Evolutionary conservation across 441 rosid species (phyloP).

Genomic region (Populus tomentosa): DNA sequence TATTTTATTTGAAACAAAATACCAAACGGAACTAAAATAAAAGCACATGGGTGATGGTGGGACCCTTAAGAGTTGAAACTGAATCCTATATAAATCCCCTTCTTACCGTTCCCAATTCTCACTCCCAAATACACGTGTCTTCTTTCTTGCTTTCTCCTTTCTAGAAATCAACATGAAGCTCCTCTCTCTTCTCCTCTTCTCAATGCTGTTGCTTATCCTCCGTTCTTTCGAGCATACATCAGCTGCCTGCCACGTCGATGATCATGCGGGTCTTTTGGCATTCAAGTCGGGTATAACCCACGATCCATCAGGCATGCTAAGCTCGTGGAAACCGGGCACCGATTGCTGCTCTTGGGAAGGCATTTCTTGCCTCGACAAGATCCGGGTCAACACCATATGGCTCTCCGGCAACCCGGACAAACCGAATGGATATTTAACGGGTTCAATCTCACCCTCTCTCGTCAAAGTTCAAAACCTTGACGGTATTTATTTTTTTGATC

Average conservation of each 20-base stretch:
- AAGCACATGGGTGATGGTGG: too few relatives aligned
- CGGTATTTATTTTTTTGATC: slow-evolving; percentile 41
- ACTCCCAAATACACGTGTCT: too few relatives aligned
- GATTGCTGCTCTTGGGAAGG: slow-evolving; percentile 69
- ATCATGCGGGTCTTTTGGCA: slow-evolving; percentile 60
- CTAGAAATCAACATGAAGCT: not conserved
- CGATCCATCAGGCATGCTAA: slow-evolving; percentile 65
- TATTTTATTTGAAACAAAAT: too few relatives aligned
- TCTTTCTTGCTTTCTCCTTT: not conserved
- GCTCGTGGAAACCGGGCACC: slow-evolving; percentile 68
- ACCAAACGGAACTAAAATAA: too few relatives aligned
- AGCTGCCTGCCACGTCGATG: slow-evolving; percentile 63
- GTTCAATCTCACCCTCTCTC: slow-evolving; percentile 56
- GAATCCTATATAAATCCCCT: too few relatives aligned
- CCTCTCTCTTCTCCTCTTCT: not conserved
- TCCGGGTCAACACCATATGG: slow-evolving; percentile 46
- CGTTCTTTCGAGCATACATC: slow-evolving; percentile 16
- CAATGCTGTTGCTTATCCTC: not conserved
- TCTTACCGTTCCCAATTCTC: too few relatives aligned
- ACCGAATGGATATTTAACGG: slow-evolving; percentile 46
- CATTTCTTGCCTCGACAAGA: slow-evolving; percentile 35
- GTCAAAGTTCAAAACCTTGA: slow-evolving; percentile 45
- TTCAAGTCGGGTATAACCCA: slow-evolving; percentile 67
- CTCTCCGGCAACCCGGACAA: slow-evolving; percentile 35
- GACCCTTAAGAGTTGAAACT: too few relatives aligned